Conservation (phyloP, 352 stramenopile species). For the Pythium scleroteichum region DNA sequence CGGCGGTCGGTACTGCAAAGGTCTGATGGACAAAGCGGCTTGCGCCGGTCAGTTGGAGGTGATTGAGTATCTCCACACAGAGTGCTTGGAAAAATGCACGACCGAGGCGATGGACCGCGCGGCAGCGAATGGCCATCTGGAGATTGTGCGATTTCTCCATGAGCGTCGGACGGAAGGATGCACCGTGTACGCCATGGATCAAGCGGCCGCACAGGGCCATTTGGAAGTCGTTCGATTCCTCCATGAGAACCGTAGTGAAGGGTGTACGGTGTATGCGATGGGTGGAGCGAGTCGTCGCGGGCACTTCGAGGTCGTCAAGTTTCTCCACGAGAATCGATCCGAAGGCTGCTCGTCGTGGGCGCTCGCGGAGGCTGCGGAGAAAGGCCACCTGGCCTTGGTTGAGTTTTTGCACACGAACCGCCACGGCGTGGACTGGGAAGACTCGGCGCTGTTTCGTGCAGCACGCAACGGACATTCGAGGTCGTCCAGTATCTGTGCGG, state of each 20-base stretch:
- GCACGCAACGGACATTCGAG: constrained; percentile 27
- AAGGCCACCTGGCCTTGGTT: constrained; percentile 20
- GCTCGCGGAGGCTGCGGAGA: constrained; percentile 21
- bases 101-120: constrained; percentile 30
- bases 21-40: constrained; percentile 18
- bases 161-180: constrained; percentile 16
- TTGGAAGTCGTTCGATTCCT: constrained; percentile 27
- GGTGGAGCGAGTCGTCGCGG: constrained; percentile 11
- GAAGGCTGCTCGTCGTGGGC: constrained; percentile 28
- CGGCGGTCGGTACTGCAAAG: constrained; percentile 7
- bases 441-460: constrained; percentile 28
- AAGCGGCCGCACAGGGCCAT: constrained; percentile 22
- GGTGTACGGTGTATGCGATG: constrained; percentile 31
- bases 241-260: constrained; percentile 21
- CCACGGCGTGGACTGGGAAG: constrained; percentile 21
- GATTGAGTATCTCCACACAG: constrained; percentile 17
- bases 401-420: constrained; percentile 19
- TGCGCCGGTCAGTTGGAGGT: constrained; percentile 14
- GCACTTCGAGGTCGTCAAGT: constrained; percentile 25
- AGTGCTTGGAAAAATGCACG: constrained; percentile 3
- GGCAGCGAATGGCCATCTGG: constrained; percentile 28
- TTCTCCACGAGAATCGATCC: constrained; percentile 21
- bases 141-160: constrained; percentile 22
- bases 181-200: constrained; percentile 24
- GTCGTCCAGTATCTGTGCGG: constrained; percentile 30